Evolutionary conservation across 371 early-diverging fungal genomes (phyloP).

Genomic region (Syncephalis fuscata): DNA sequence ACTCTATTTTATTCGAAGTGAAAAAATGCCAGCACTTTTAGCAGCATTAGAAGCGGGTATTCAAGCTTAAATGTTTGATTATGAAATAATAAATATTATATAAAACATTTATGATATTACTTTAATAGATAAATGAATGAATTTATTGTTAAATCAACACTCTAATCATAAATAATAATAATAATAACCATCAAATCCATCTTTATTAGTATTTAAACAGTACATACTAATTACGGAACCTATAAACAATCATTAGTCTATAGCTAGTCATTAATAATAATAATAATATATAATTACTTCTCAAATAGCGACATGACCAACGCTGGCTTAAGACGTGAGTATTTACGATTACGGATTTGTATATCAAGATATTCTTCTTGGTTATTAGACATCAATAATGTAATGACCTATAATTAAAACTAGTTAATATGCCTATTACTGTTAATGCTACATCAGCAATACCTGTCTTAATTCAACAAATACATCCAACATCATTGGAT

Average conservation of each 20-base stretch:
- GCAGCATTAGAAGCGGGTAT: slow-evolving; percentile 10
- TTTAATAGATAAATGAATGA: no score
- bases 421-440: neutral
- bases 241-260: neutral
- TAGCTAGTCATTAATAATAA: no score
- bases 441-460: neutral
- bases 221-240: no score
- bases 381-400: slow-evolving; percentile 41
- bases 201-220: neutral
- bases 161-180: neutral
- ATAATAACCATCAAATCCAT: neutral
- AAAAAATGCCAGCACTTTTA: slow-evolving; percentile 36
- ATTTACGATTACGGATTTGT: slow-evolving; percentile 34
- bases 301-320: slow-evolving; percentile 56
- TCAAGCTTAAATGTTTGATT: neutral
- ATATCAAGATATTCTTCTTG: slow-evolving; percentile 56
- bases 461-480: slow-evolving; percentile 66
- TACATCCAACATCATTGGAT: slow-evolving; percentile 42
- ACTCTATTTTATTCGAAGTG: slow-evolving; percentile 46
- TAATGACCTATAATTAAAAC: slow-evolving; percentile 23
- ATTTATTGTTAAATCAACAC: no score
- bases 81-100: neutral
- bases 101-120: neutral
- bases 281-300: no score
- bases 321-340: slow-evolving; percentile 33